A percentile compares a stretch with the other conserved stretches of the same genome.
phyloP scores from a whole-genome alignment of 1,284 basidiomycete species.

The Pseudozyma sp. region DNA sequence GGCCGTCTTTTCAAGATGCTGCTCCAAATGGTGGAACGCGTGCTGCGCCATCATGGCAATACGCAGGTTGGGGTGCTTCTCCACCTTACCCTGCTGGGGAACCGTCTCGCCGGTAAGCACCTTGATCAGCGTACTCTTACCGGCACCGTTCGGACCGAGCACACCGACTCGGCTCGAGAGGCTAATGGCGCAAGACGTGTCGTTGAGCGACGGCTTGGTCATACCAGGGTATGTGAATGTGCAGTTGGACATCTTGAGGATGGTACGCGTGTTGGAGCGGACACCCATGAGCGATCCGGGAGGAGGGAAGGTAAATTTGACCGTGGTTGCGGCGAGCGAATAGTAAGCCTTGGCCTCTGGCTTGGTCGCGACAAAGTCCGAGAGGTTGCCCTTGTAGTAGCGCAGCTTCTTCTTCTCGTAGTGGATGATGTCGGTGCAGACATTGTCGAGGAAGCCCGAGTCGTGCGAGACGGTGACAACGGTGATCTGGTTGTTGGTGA shows the following conservation, averaged over 20 bases:
- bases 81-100: slow-evolving; percentile 91
- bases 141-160: slow-evolving; percentile 68
- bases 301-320: slow-evolving; percentile 96
- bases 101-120: slow-evolving; percentile 93
- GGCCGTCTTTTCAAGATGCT: slow-evolving; percentile 68
- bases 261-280: slow-evolving; percentile 93
- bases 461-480: slow-evolving; percentile 97
- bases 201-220: slow-evolving; percentile 81
- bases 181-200: slow-evolving; percentile 91
- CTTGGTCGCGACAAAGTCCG: slow-evolving; percentile 88
- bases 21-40: slow-evolving; percentile 68
- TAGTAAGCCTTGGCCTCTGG: slow-evolving; percentile 98
- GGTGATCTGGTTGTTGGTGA: slow-evolving; percentile 72
- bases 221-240: slow-evolving; percentile 96
- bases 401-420: slow-evolving; percentile 96
- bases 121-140: slow-evolving; percentile 90
- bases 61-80: slow-evolving; percentile 94
- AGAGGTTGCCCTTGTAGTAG: slow-evolving; percentile 94
- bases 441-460: slow-evolving; percentile 95
- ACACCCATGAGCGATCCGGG: slow-evolving; percentile 98
- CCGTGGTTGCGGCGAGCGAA: slow-evolving; percentile 90
- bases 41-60: slow-evolving; percentile 99
- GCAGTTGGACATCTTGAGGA: slow-evolving; percentile 90
- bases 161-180: slow-evolving; percentile 74
- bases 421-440: slow-evolving; percentile 98